Evolutionary conservation across 805 yeast species (phyloP), one percentile per base, ranked within the genome.

Genomic region (Candida stauntonica): DNA sequence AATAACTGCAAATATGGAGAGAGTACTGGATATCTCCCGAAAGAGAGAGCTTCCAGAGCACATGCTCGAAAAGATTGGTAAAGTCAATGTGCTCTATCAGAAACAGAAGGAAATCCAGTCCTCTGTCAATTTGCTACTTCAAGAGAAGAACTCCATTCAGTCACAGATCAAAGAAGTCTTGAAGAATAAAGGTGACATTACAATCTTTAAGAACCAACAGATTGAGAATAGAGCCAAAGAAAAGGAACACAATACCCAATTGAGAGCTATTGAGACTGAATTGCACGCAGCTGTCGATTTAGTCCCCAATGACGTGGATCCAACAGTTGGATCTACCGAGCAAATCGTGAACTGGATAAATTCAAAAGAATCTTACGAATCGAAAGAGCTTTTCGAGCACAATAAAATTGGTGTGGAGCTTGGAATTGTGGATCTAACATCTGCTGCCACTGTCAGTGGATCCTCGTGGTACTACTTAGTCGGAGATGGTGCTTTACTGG

Each of bases 401-500:
- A 75, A 80, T 33, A 62, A 56, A 5, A 82, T 93, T n/a, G 88
- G 86, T 46, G 76, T 70, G 17, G 59, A 63, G n/a, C 70, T 86
- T 26, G 75, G 78, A 0, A 61, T 91, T 18, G 62, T 87, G 18
- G 93, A 93, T 42, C 73, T 93, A 36, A 64, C 67, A 14, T 66
- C 75, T 1, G 97, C 95, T 0, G 67, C 97, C 0, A 67, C 72
- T 23, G 75, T 86, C 1, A 74, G 93, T 6, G 96, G 96, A 0
- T 61, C 68, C 1, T 86, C 95, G 2, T 88, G 95, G 83, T 89
- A 88, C 57, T 93, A 86, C 52, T 62, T 93, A 5, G 44, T 81
- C 2, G 86, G 86, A 15, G 94, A 83, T 46, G 96, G 93, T 15
- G 97, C 96, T 0, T 64, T 80, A 26, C 62, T 93, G 34, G 99